Evolutionary conservation across 306 rosid genomes (phyloP).

Genomic region (Calophaca sinica): DNA sequence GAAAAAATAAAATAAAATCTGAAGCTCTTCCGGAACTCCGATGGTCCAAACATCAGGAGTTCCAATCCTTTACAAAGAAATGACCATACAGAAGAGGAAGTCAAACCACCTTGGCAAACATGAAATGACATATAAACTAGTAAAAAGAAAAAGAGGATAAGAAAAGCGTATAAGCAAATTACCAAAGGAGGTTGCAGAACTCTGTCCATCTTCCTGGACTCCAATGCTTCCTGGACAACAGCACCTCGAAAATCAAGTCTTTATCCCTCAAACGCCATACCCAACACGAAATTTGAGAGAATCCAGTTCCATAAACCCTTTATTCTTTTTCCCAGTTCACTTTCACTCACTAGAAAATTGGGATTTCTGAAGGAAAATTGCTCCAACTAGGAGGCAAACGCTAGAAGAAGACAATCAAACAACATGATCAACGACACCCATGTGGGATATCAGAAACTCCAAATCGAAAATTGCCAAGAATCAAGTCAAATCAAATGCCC

Average conservation of each 20-base stretch:
- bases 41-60: slow-evolving; percentile 18
- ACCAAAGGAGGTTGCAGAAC: slow-evolving; percentile 90
- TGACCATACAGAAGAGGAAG: slow-evolving; percentile 1
- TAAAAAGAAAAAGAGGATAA: not conserved
- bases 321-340: slow-evolving; percentile 15
- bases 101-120: slow-evolving; percentile 24
- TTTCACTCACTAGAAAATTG: not conserved
- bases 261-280: slow-evolving; percentile 55
- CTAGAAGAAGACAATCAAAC: slow-evolving; percentile 37
- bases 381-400: no score
- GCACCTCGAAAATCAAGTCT: slow-evolving; percentile 50
- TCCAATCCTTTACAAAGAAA: slow-evolving; percentile 31
- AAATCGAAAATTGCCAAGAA: slow-evolving; percentile 40
- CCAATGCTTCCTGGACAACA: slow-evolving; percentile 47
- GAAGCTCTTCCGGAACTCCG: not conserved
- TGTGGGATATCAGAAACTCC: slow-evolving; percentile 45
- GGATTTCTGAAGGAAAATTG: slow-evolving; percentile 27
- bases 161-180: slow-evolving; percentile 43
- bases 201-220: slow-evolving; percentile 67
- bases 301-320: slow-evolving; percentile 40
- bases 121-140: slow-evolving; percentile 40
- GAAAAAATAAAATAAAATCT: no score
- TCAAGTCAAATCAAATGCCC: slow-evolving; percentile 48
- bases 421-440: slow-evolving; percentile 38
- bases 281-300: slow-evolving; percentile 45